Conservation (phyloP, 2,329 filamentous ascomycete genomes). For the Epichloe glyceriae region DNA sequence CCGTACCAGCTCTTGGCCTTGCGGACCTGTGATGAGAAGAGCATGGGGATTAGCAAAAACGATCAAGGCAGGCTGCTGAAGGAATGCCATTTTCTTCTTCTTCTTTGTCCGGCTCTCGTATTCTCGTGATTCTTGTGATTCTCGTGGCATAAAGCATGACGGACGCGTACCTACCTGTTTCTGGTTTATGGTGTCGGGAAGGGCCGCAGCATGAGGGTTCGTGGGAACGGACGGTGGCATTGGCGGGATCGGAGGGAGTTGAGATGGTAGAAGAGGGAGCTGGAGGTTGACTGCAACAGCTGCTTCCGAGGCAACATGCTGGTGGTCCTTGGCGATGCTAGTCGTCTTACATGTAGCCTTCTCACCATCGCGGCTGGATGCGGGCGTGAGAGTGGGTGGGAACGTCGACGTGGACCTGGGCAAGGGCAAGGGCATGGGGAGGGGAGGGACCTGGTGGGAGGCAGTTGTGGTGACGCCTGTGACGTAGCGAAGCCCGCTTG, state of each 20-base stretch:
- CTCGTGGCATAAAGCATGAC: neutral
- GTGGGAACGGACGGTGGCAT: constrained; percentile 2
- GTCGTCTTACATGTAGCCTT: neutral
- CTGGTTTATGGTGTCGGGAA: constrained; percentile 1
- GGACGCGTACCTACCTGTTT: constrained; percentile 6
- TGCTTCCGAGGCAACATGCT: neutral
- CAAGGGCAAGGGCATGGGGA: neutral
- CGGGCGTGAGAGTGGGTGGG: neutral
- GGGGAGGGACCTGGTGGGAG: constrained; percentile 1
- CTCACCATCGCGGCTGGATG: neutral
- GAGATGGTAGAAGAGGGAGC: neutral
- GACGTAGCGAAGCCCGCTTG: constrained; percentile 1
- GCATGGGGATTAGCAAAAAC: neutral
- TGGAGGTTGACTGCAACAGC: neutral
- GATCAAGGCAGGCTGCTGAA: neutral
- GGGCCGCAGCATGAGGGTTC: neutral
- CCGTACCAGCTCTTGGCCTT: constrained; percentile 50
- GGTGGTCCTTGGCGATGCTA: neutral
- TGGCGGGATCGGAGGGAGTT: neutral
- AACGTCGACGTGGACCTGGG: neutral
- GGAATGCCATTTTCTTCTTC: neutral
- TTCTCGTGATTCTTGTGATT: too few species aligned
- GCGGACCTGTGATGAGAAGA: constrained; percentile 25
- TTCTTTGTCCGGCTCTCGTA: neutral
- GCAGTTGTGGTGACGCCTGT: neutral